Evolutionary conservation across 768 basidiomycete species (phyloP).

Genomic region (Russula griseocarnosa): DNA sequence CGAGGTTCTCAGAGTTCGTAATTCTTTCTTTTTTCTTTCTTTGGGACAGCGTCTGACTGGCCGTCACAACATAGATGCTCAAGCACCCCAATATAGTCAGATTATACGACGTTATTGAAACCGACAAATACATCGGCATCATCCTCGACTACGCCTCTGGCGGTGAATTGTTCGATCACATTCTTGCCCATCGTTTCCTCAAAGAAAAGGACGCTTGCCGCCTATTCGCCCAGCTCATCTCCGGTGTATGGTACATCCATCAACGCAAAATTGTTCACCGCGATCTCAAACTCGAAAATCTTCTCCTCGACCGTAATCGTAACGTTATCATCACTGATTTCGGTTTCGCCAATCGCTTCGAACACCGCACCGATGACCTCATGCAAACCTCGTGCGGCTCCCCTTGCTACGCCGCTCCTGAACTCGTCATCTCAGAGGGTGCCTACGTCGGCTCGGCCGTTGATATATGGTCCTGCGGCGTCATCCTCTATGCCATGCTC

Average conservation of each 20-base stretch:
- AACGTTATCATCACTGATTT: constrained; percentile 99
- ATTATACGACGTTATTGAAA: constrained; percentile 97
- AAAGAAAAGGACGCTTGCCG: constrained; percentile 91
- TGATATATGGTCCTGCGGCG: constrained; percentile 96
- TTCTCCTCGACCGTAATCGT: constrained; percentile 92
- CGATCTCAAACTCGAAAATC: constrained; percentile 97
- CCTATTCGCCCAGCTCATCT: constrained; percentile 96
- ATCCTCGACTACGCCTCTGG: constrained; percentile 98
- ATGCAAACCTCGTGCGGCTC: constrained; percentile 98
- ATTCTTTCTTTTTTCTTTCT: constrained; percentile 5
- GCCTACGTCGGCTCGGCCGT: constrained; percentile 96
- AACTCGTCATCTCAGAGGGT: constrained; percentile 95
- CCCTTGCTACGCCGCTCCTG: constrained; percentile 97
- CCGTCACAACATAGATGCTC: constrained; percentile 53
- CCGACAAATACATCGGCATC: constrained; percentile 99
- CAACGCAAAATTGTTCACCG: constrained; percentile 99
- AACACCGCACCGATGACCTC: constrained; percentile 86
- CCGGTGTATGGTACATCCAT: constrained; percentile 98
- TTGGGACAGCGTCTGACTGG: constrained; percentile 23
- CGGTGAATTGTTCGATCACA: constrained; percentile 98
- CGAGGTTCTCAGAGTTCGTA: constrained; percentile 87
- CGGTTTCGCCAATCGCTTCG: constrained; percentile 97
- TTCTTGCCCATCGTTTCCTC: constrained; percentile 94
- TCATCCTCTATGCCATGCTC: constrained; percentile 95
- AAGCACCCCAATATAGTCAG: constrained; percentile 98